phyloP scores from a whole-genome alignment of 2,329 filamentous ascomycete genomes.

The Cyphellophora europaea region DNA sequence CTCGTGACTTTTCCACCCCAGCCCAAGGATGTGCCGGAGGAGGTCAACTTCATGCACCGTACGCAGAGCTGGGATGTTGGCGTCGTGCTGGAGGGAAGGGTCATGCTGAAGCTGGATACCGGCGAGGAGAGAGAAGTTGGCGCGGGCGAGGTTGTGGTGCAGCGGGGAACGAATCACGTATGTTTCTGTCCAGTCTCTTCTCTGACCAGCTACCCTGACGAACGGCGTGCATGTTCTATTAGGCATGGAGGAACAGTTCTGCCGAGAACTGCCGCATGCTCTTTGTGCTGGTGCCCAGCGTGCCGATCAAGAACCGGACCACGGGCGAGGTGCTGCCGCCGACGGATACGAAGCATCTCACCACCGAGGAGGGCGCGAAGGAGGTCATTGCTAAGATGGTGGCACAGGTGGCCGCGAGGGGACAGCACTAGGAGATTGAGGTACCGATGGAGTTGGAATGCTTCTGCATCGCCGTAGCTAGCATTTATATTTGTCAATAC shows the following conservation, averaged over 20 bases:
- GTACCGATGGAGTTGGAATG: too few species aligned
- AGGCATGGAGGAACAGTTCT: slow-evolving; percentile 14
- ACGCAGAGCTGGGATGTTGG: slow-evolving; percentile 23
- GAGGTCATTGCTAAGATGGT: background rate
- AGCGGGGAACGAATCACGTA: slow-evolving; percentile 18
- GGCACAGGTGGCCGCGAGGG: too few species aligned
- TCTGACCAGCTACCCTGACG: background rate
- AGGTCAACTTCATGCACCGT: slow-evolving; percentile 16
- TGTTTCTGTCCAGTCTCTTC: slow-evolving; percentile 1
- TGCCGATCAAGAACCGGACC: slow-evolving; percentile 8
- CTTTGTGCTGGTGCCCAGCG: slow-evolving; percentile 16
- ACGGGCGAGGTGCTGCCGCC: slow-evolving; percentile 11
- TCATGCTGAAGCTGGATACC: slow-evolving; percentile 22
- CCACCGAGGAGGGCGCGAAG: slow-evolving; percentile 2
- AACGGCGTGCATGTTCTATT: background rate
- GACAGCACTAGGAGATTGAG: too few species aligned
- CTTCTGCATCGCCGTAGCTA: too few species aligned
- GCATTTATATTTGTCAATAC: too few species aligned
- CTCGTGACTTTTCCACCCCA: slow-evolving; percentile 21
- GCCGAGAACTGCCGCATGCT: slow-evolving; percentile 15
- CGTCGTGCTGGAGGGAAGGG: slow-evolving; percentile 22
- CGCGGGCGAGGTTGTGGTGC: slow-evolving; percentile 22
- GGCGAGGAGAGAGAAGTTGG: slow-evolving; percentile 20
- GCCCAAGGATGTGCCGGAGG: slow-evolving; percentile 6
- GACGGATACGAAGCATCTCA: slow-evolving; percentile 8